Conservation (phyloP, 192 early-diverging fungal species). For the Coemansia sp. region DNA sequence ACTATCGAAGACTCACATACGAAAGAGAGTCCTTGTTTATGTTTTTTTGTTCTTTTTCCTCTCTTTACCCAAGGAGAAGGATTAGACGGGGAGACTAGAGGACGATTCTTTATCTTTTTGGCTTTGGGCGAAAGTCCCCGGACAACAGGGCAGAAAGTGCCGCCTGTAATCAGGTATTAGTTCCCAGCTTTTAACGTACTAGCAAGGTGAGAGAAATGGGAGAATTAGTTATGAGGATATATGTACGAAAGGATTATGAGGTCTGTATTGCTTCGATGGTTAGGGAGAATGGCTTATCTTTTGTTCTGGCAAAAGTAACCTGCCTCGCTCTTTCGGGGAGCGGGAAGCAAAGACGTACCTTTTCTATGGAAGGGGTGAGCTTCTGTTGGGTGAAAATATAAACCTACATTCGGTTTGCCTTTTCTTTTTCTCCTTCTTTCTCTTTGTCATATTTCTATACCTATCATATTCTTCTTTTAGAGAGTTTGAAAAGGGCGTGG, state of each 20-base stretch:
- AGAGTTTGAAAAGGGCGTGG: neutral
- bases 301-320: neutral
- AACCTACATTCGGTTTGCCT: neutral
- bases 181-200: constrained; percentile 9
- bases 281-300: too few relatives aligned
- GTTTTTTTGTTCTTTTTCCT: too few relatives aligned
- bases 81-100: neutral
- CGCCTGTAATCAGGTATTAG: constrained; percentile 57
- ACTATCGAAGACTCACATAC: constrained; percentile 55
- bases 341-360: constrained; percentile 30
- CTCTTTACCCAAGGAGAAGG: constrained; percentile 1
- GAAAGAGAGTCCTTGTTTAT: constrained; percentile 16
- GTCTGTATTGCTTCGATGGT: too few relatives aligned
- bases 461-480: neutral
- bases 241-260: too few relatives aligned
- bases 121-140: constrained; percentile 60
- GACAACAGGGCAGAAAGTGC: constrained; percentile 58
- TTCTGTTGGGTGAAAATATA: constrained; percentile 14
- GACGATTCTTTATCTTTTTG: neutral
- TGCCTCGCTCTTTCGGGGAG: constrained; percentile 2
- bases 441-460: neutral
- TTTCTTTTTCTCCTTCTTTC: constrained; percentile 5
- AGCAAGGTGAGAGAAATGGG: neutral
- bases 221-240: neutral
- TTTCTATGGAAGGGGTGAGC: constrained; percentile 22